These are phyloP conservation scores for Gastrodia elata DNA, from an alignment of 106 monocot species.

Conservation along the genomic window DNA sequence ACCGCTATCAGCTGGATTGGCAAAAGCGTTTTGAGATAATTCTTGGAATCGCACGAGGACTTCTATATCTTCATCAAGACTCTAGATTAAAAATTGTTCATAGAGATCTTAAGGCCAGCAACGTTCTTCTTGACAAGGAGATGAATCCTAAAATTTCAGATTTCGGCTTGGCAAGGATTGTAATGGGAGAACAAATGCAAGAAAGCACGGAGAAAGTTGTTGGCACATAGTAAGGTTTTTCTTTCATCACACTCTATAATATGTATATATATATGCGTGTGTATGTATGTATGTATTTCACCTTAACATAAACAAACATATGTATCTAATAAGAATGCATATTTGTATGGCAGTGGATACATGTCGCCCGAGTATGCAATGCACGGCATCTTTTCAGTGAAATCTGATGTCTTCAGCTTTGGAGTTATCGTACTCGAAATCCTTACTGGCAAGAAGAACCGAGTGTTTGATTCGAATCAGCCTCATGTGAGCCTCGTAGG, in stretches of 20 bases:
- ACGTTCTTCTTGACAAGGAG: neutral
- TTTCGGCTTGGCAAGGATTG: neutral
- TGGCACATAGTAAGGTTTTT: neutral
- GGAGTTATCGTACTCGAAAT: slow-evolving; percentile 2
- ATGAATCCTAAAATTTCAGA: slow-evolving; percentile 5
- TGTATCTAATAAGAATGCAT: neutral
- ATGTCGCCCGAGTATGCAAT: slow-evolving; percentile 6
- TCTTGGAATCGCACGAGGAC: slow-evolving; percentile 14
- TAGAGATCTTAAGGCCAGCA: neutral
- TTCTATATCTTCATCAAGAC: slow-evolving; percentile 3
- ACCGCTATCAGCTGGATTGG: neutral
- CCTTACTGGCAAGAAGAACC: neutral
- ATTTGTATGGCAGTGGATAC: neutral
- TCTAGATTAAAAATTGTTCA: neutral
- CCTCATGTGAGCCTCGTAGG: neutral
- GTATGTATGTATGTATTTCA: no score
- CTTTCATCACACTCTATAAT: no score
- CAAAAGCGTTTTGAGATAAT: slow-evolving; percentile 12
- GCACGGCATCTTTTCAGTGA: neutral
- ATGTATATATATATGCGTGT: no score
- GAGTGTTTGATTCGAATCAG: no score
- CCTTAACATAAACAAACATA: slow-evolving; percentile 23
- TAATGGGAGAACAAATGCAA: neutral
- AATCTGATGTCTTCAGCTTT: slow-evolving; percentile 8
- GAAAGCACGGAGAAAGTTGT: slow-evolving; percentile 1